Evolutionary conservation across 177 flowering plant genomes (phyloP), one percentile per base, ranked within the genome.

Genomic region (Vitis hybrid): DNA sequence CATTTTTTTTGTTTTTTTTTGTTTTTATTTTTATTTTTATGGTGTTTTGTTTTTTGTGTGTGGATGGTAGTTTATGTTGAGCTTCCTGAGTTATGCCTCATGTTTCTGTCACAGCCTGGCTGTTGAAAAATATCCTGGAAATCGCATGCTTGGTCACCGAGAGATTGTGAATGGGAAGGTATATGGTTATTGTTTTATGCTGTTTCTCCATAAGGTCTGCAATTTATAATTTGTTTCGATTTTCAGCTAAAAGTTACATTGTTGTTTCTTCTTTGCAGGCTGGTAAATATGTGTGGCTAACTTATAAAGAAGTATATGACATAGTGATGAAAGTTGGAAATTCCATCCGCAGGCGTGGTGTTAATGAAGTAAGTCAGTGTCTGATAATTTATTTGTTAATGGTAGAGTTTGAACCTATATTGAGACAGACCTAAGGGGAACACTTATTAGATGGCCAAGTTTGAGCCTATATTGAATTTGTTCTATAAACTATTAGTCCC

Each of bases 81-180:
- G 53, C 15, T 10, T 14, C 2, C 61, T 52, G 10, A 31, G 6
- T 10, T 52, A 50, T 52, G 59, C 20, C 53, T 52, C 34, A 7
- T 16, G 76, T 67, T 58, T 16, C 52, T 74, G 14, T 79, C 79
- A 62, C 82, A 96, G 98, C 31, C 59, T 80, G 66, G 68, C 93
- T n/a, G 97, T 84, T 22, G 93, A 94, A 76, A 89, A 87, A 67
- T 81, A 76, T 77, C 94, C 99, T 5, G 77, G 74, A 50, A 94
- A 87, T 70, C 86, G 58, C n/a, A 96, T 96, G 99, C 97, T 96
- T 68, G 99, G 99, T 59, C 85, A 65, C 31, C 86, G 97, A 7
- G 87, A 89, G 76, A 83, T 83, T 70, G 80, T 79, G 34, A 61
- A 89, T 61, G 97, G 95, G 59, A 85, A 89, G 89, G 99, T 93